These are phyloP conservation scores for Paramecium octaurelia DNA, from an alignment of 73 alveolate genomes.

Conservation along the genomic window DNA sequence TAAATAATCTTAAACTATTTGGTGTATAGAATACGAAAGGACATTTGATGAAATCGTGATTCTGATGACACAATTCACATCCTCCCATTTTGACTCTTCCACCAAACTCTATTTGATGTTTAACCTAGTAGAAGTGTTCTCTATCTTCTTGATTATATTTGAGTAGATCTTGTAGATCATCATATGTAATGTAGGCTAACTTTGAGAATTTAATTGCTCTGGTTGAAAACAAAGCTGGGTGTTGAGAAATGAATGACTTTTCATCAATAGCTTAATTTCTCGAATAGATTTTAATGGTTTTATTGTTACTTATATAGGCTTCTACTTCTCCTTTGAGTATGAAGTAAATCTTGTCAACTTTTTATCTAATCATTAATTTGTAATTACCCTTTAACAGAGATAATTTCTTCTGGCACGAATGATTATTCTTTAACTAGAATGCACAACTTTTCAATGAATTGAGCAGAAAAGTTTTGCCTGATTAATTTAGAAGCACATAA, in stretches of 20 bases:
- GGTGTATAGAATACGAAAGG: slow-evolving; percentile 42
- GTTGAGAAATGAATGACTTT: background rate
- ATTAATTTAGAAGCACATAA: slow-evolving; percentile 14
- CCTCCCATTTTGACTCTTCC: slow-evolving; percentile 37
- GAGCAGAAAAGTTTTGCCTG: slow-evolving; percentile 13
- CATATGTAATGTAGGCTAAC: background rate
- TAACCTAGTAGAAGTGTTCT: slow-evolving; percentile 21
- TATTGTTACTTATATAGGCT: slow-evolving; percentile 9
- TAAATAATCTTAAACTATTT: background rate
- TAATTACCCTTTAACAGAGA: background rate
- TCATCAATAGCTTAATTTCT: background rate
- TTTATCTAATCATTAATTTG: background rate
- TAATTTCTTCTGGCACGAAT: slow-evolving; percentile 57
- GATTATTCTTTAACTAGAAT: slow-evolving; percentile 50
- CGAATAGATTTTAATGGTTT: background rate
- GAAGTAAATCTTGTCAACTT: slow-evolving; percentile 41
- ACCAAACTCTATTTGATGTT: slow-evolving; percentile 14
- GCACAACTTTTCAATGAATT: slow-evolving; percentile 24
- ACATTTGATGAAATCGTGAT: slow-evolving; percentile 43
- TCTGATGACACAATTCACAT: slow-evolving; percentile 21
- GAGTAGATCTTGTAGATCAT: background rate
- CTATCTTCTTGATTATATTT: background rate
- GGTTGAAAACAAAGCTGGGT: slow-evolving; percentile 9
- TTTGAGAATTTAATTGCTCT: slow-evolving; percentile 30
- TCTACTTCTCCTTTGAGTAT: slow-evolving; percentile 61